phyloP scores from a whole-genome alignment of 139 green algal species.

The Gonium pectorale region DNA sequence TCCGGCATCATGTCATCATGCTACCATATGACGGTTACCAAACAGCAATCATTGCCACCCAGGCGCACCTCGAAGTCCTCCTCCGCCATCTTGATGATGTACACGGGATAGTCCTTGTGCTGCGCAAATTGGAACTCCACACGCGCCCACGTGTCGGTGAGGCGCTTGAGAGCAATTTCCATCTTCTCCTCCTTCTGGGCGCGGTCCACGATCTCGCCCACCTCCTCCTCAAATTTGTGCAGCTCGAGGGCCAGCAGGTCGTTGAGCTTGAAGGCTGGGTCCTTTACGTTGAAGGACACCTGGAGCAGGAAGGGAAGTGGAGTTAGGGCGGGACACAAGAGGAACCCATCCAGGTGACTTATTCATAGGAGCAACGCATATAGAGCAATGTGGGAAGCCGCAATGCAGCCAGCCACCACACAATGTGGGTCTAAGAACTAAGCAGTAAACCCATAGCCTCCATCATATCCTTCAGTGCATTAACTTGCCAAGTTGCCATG shows the following conservation, averaged over 20 bases:
- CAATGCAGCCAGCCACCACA: no score
- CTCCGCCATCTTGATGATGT: conserved; percentile 88
- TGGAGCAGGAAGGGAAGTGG: conserved; percentile 9
- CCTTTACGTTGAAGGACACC: conserved; percentile 64
- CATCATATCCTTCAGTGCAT: no score
- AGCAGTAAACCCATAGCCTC: no score
- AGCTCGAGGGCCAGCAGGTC: conserved; percentile 89
- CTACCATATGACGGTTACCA: no score
- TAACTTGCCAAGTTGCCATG: no score
- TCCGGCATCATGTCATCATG: no score
- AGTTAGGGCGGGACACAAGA: no score
- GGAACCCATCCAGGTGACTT: no score
- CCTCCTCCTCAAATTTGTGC: conserved; percentile 93
- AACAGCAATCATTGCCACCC: no score
- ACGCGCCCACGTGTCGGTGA: conserved; percentile 82
- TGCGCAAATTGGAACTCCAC: conserved; percentile 84
- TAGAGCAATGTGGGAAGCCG: no score
- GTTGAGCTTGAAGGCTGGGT: conserved; percentile 82
- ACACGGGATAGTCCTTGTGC: conserved; percentile 76
- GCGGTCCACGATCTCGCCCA: conserved; percentile 91
- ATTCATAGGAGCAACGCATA: no score
- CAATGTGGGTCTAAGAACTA: no score
- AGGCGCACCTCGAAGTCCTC: conserved; percentile 88
- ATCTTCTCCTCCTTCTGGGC: conserved; percentile 92
- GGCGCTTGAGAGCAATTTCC: conserved; percentile 78